Base-by-base conservation (phyloP, 2,329 filamentous ascomycete species). In the Trichoderma sp. region DNA sequence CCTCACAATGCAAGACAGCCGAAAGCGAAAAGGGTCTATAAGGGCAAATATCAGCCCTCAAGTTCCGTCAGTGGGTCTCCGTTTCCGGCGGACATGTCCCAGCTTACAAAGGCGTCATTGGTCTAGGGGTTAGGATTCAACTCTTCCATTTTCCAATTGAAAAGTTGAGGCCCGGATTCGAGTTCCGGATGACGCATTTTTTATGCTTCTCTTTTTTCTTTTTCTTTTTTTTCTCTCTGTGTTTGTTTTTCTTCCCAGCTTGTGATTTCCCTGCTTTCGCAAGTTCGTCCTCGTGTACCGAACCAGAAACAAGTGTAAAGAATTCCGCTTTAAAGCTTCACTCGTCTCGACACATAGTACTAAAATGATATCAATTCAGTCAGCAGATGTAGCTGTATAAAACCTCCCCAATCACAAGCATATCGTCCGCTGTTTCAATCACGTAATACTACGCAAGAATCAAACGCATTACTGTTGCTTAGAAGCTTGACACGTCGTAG, bases 101-200 rank as follows among this genome's bases (percentile, higher is more conserved):
- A 30, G 5, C 24, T 1, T 21, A 3, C 34, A 34, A 5, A 2
- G 12, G 62, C 62, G 62, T 59, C 62, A 64, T 64, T 64, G 62
- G 62, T 64, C 62, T 64, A 64, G 62, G 62, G 62, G 62, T 64
- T 64, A 64, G 62, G 62, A 64, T 64, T 64, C 62, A 64, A 64
- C 62, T 64, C 62, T 64, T 64, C 62, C 62, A 64, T 64, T 57
- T 4, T 9, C 24, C 14, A 47, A 51, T 39, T 7, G 62, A 64
- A 64, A 64, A 64, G 62, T 64, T 64, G 62, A 64, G 62, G 62
- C 62, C 62, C 62, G 62, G 62, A 64, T 64, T 64, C 62, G 62
- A 64, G 62, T 64, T 64, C 62, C 62, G 62, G 62, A 64, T 64
- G 62, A 64, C 62, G 62, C 62, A 64, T 45, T 59, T 64, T 64